Percentiles rank a stretch among this genome's conserved stretches.
These are phyloP conservation scores for Xylaria sp. DNA, from an alignment of 2,329 filamentous ascomycete species.

Conservation along the genomic window DNA sequence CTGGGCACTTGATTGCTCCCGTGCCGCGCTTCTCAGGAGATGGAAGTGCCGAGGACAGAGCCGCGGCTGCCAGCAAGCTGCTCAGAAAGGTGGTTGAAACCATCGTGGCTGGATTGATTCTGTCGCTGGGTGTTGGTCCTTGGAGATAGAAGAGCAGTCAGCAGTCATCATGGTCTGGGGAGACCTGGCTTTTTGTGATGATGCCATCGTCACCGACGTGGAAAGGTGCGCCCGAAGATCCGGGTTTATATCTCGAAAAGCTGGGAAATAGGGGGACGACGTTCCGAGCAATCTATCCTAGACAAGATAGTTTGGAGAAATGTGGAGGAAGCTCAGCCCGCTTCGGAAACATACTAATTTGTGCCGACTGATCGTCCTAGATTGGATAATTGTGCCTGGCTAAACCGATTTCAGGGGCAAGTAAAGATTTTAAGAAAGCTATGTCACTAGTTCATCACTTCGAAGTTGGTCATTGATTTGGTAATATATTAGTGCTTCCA, in stretches of 20 bases:
- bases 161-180: conserved; percentile 10
- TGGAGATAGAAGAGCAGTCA: neutral
- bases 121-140: neutral
- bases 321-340: conserved; percentile 36
- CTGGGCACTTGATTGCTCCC: conserved; percentile 43
- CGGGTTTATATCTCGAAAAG: neutral
- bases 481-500: neutral
- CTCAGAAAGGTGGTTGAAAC: conserved; percentile 39
- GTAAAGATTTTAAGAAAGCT: neutral
- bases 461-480: neutral
- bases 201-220: conserved; percentile 25
- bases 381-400: conserved; percentile 37
- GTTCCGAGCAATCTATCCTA: conserved; percentile 43
- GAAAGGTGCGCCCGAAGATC: conserved; percentile 17
- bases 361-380: conserved; percentile 31
- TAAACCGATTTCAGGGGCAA: conserved; percentile 30
- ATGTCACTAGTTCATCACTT: neutral
- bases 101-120: conserved; percentile 33
- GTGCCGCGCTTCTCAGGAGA: conserved; percentile 40
- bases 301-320: conserved; percentile 36
- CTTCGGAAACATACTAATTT: conserved; percentile 38
- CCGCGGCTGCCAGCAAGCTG: conserved; percentile 34
- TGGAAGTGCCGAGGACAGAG: conserved; percentile 37
- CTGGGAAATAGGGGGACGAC: conserved; percentile 36
- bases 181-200: conserved; percentile 16